Evolutionary conservation across 139 green algal species (phyloP).

Genomic region (Chara braunii): DNA sequence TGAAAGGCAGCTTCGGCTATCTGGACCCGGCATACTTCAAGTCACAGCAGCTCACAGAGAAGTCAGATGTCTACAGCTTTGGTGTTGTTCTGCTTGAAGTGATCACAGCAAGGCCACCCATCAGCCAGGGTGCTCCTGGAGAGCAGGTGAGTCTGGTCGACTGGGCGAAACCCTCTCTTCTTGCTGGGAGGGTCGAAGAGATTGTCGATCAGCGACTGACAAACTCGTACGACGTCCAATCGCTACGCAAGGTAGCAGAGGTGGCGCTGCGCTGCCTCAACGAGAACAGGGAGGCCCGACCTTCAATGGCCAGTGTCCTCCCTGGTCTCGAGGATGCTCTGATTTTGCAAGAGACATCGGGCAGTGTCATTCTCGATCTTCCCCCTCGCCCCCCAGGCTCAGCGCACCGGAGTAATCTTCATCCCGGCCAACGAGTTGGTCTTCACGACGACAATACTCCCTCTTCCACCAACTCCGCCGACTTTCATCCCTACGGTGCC

Average conservation of each 20-base stretch:
- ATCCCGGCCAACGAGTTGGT: no score
- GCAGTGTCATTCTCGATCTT: no score
- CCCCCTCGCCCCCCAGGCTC: no score
- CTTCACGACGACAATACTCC: no score
- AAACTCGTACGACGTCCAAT: background rate
- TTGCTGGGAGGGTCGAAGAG: background rate
- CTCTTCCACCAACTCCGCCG: no score
- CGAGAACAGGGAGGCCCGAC: no score
- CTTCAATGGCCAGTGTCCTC: no score
- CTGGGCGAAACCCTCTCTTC: conserved; percentile 11
- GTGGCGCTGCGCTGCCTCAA: conserved; percentile 1
- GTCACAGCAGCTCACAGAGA: conserved; percentile 27
- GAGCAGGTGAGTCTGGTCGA: conserved; percentile 22
- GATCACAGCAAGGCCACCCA: conserved; percentile 10
- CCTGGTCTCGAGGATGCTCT: no score
- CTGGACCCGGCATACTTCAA: conserved; percentile 36
- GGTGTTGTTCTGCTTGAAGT: conserved; percentile 34
- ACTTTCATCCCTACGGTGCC: no score
- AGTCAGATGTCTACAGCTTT: conserved; percentile 39
- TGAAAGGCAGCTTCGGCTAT: conserved; percentile 34
- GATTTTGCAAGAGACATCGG: no score
- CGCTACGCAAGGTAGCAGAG: conserved; percentile 11
- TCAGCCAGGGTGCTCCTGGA: conserved; percentile 2
- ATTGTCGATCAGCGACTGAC: conserved; percentile 10
- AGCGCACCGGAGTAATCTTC: no score